These are phyloP conservation scores for Artomyces pyxidatus DNA, from an alignment of 768 basidiomycete species.

Conservation along the genomic window DNA sequence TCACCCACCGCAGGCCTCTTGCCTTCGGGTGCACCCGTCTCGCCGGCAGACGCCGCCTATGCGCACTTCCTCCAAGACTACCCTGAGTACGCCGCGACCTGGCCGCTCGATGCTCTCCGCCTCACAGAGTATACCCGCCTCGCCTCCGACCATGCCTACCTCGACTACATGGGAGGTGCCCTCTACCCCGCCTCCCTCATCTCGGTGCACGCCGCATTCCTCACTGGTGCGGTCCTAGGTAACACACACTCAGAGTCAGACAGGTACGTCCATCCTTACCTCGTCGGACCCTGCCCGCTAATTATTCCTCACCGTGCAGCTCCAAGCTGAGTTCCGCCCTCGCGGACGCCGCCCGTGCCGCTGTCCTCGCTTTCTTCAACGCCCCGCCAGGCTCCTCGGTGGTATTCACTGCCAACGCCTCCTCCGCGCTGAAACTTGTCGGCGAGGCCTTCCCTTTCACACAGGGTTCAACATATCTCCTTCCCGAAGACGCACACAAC, in stretches of 20 bases:
- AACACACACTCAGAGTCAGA: constrained; percentile 83
- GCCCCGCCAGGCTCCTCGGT: constrained; percentile 74
- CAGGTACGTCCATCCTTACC: constrained; percentile 39
- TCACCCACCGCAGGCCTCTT: constrained; percentile 14
- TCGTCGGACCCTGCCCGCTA: neutral
- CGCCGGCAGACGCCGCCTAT: constrained; percentile 4
- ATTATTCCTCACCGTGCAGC: constrained; percentile 28
- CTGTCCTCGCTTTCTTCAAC: constrained; percentile 69
- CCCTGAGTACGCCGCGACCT: constrained; percentile 57
- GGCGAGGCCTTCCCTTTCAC: constrained; percentile 75
- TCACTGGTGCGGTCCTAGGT: constrained; percentile 59
- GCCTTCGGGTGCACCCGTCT: constrained; percentile 2
- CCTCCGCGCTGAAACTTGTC: constrained; percentile 71
- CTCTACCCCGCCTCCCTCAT: constrained; percentile 76
- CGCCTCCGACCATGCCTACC: constrained; percentile 61
- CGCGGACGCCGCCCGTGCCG: constrained; percentile 60
- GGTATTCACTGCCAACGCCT: constrained; percentile 76
- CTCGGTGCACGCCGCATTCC: constrained; percentile 59
- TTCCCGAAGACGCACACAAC: constrained; percentile 76
- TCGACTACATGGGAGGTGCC: constrained; percentile 83
- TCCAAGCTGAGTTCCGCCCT: constrained; percentile 61
- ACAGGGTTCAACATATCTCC: constrained; percentile 49
- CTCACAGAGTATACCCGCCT: constrained; percentile 42
- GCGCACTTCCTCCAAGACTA: constrained; percentile 16
- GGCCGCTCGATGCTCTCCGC: constrained; percentile 63